These are phyloP conservation scores for Ampelomyces quisqualis DNA, from an alignment of 2,329 filamentous ascomycete species.

Conservation along the genomic window DNA sequence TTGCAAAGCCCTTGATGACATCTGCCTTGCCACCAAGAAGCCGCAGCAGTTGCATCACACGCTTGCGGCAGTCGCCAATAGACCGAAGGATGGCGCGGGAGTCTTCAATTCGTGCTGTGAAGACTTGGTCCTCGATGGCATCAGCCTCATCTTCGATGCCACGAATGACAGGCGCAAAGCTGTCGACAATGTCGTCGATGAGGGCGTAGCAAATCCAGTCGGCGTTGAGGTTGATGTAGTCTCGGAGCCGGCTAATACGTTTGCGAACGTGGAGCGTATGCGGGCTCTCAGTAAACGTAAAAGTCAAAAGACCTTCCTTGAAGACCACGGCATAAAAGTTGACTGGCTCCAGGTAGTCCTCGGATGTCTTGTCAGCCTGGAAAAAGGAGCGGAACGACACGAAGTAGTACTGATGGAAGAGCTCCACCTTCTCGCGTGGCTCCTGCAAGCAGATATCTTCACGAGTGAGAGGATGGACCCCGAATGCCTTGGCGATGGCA, in stretches of 20 bases:
- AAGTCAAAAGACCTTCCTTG: conserved; percentile 89
- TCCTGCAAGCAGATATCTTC: conserved; percentile 97
- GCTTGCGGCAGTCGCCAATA: conserved; percentile 89
- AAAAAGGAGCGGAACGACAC: conserved; percentile 95
- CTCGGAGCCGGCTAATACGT: conserved; percentile 87
- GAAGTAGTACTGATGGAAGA: conserved; percentile 98
- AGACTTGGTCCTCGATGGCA: conserved; percentile 91
- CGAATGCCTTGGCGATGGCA: conserved; percentile 89
- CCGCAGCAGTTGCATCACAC: conserved; percentile 89
- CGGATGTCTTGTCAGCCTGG: conserved; percentile 73
- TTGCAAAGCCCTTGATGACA: conserved; percentile 94
- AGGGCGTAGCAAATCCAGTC: conserved; percentile 99
- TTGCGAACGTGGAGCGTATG: conserved; percentile 88
- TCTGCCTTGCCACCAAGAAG: conserved; percentile 97
- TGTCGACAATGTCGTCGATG: conserved; percentile 98
- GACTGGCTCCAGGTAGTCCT: conserved; percentile 87
- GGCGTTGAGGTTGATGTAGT: conserved; percentile 90
- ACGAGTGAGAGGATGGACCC: conserved; percentile 90
- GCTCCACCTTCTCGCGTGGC: conserved; percentile 94
- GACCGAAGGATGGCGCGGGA: conserved; percentile 82
- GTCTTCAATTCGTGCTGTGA: conserved; percentile 86
- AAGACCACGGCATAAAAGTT: conserved; percentile 98
- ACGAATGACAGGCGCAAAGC: conserved; percentile 84
- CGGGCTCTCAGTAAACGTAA: conserved; percentile 84
- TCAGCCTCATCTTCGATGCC: conserved; percentile 88